Evolutionary conservation across 2,329 filamentous ascomycete species (phyloP), one percentile per base, ranked within the genome.

Genomic region (Aspergillus tanneri): DNA sequence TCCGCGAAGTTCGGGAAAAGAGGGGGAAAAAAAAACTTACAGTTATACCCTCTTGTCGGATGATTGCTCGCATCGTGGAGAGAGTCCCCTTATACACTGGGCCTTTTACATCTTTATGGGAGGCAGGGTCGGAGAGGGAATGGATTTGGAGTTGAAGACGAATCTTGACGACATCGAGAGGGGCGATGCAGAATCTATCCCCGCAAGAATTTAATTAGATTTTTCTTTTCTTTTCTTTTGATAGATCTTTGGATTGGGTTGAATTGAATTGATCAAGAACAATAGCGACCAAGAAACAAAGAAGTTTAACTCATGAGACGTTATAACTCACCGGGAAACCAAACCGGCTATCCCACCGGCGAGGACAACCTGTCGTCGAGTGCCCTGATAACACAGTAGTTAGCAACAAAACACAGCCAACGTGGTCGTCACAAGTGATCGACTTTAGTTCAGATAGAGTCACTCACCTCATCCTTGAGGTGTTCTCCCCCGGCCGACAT

Each of bases 81-180:
- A 90, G 61, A 0, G 89, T 90, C 58, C 90, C 90, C 65, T 86
- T 89, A 73, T 92, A 66, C 45, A 78, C 42, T 60, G 72, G 72
- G 2, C 69, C 76, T 42, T 66, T 61, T 49, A 77, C 61, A 55
- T 71, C 62, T 43, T 73, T 73, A 54, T 82, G 77, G 37, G 83
- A 79, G 8, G 84, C 71, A 2, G 89, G 87, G 63, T 92, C 86
- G 60, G 86, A 86, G 51, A 88, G 81, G 40, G 89, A 90, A 73
- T 95, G 87, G 36, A 88, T 83, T 71, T 97, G 93, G 14, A 99
- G 84, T 69, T 99, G 93, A 37, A 97, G 85, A 38, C 93, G 88
- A 72, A 99, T 99, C 77, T 99, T 97, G 73, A 97, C 84, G 54
- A 99, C 93, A 71, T 99, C 93, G 58, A 99, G 87, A 44, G 93